Base-by-base conservation (phyloP, 495 filamentous ascomycete species). In the Penicillium arizonense region DNA sequence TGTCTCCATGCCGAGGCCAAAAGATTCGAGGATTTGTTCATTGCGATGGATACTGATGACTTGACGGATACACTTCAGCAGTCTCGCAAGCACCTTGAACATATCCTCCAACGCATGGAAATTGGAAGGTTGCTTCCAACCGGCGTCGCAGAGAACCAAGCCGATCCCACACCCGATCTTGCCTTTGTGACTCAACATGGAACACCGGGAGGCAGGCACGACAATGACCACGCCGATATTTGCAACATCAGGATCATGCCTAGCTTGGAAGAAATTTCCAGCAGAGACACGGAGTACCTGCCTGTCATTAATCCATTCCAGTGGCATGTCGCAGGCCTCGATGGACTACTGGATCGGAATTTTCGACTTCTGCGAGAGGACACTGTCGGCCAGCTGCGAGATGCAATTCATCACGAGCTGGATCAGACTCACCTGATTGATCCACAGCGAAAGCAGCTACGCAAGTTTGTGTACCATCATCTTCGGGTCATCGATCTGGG, bases 181-280 rank as follows among this genome's bases (percentile, higher is more conserved):
- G 18, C 20, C 11, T 56, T 56, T 12, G 26, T 36, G 11, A 30
- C 42, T 13, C 9, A 44, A 9, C 18, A 28, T 28, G 55, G 59
- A 1, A 44, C 58, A 12, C 58, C 57, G 1, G 67, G 69, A n/a
- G 59, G 59, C 9, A 57, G 62, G 18, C 87, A 91, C 53, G 79
- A 88, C 59, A 91, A 90, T 58, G 87, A 90, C 60, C 67, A 80
- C 43, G 71, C 58, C 0, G 65, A 80, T 53, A 86, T 90, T 50
- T 50, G 57, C n/a, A 53, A 84, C 4, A 86, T 90, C 38, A 65
- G 69, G 44, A 85, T 89, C 38, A 61, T 90, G 24, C 87, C 87
- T 0, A 88, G 84, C 3, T 64, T 69, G 1, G 65, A 79, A 23
- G 87, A 91, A 58, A 84, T 91, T 44, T 55, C 61, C 1, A 77